Evolutionary conservation across 2,329 filamentous ascomycete species (phyloP), one percentile per base, ranked within the genome.

Genomic region (Fusarium sambucinum): DNA sequence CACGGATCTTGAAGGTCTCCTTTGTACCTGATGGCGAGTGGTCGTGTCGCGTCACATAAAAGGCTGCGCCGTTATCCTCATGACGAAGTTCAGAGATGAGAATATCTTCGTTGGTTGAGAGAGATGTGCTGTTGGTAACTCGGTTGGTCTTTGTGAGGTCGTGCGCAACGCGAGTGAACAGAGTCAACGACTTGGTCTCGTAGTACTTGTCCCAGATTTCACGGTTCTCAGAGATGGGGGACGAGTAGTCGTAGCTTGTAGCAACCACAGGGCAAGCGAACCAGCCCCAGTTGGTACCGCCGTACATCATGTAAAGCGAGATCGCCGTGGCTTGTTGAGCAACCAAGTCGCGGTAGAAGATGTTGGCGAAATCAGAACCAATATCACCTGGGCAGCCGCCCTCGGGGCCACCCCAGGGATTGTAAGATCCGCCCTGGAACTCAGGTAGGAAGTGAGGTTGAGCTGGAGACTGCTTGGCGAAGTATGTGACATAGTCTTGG

Each of bases 221-320:
- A 14, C 88, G 82, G 68, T 85, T 85, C 72, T 89, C 87, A 1
- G 84, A 85, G 17, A 90, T 87, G 0, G 88, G 87, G 6, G 86
- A 85, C 7, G 85, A 87, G 73, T 90, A 90, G 73, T 90, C 88
- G 67, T 90, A 90, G 32, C 85, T 88, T 5, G 85, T 86, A 2
- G 83, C 86, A 30, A 87, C 86, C 1, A 86, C 83, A 0, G 88
- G 86, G 6, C 83, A 83, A 14, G 86, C 84, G 30, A 88, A 77
- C 47, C 84, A 84, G 7, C 87, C 88, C 87, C 87, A 90, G 64
- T 86, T 89, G 0, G 88, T 90, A 4, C 88, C 88, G 6, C 88
- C 88, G 53, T 84, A 90, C 52, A 88, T 77, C 87, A 90, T 90
- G 73, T 90, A 90, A 3, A 90, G 75, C 30, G 83, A 88, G 55